Evolutionary conservation across 805 yeast genomes (phyloP).

Genomic region (Candida sonorensis): DNA sequence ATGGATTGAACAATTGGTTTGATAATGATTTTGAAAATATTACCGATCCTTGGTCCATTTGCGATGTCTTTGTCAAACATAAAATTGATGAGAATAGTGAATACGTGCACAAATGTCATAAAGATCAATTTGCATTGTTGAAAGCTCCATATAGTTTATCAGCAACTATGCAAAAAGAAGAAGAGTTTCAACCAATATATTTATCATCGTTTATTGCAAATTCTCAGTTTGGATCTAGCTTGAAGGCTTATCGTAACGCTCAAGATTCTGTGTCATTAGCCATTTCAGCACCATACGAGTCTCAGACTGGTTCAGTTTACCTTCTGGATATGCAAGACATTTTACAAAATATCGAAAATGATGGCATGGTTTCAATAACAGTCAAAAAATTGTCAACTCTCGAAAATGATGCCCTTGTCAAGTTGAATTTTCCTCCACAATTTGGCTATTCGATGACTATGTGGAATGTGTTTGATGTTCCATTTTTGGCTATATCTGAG

Average conservation of each 20-base stretch:
- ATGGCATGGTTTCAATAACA: no score
- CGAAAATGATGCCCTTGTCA: background rate
- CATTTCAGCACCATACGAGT: constrained; percentile 45
- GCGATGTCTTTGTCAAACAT: constrained; percentile 19
- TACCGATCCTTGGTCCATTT: constrained; percentile 28
- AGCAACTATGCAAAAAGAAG: no score
- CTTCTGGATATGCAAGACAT: constrained; percentile 33
- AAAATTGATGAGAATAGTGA: background rate
- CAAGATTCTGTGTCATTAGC: constrained; percentile 34
- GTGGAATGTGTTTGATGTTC: constrained; percentile 22
- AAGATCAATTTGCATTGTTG: no score
- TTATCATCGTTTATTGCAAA: constrained; percentile 17
- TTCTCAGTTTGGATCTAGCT: constrained; percentile 41
- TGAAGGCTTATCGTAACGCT: constrained; percentile 37
- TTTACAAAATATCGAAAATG: no score
- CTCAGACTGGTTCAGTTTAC: constrained; percentile 36
- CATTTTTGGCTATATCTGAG: constrained; percentile 38
- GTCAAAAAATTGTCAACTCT: background rate
- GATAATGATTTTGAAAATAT: constrained; percentile 11
- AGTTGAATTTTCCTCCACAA: constrained; percentile 22
- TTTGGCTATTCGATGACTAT: constrained; percentile 37
- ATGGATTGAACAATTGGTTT: constrained; percentile 36
- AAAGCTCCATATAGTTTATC: no score
- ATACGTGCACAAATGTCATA: no score
- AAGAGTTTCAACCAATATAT: no score